phyloP scores from a whole-genome alignment of 192 early-diverging fungal species.

The Coemansia sp. region DNA sequence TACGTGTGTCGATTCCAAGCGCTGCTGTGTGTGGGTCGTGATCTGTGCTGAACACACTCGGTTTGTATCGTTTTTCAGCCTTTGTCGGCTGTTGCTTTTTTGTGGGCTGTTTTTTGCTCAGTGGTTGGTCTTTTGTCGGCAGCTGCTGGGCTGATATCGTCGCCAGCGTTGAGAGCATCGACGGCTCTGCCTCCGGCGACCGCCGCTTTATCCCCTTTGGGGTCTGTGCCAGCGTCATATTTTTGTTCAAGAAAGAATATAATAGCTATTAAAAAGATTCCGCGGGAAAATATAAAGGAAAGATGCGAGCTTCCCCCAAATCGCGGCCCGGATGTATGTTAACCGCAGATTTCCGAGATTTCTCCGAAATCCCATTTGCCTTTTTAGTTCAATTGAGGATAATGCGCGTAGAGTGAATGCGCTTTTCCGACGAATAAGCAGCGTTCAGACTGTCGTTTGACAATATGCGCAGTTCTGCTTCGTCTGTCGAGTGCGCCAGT shows the following conservation, averaged over 20 bases:
- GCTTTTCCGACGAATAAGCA: conserved; percentile 20
- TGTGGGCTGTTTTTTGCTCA: neutral
- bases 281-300: neutral
- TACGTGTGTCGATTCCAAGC: conserved; percentile 29
- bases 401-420: conserved; percentile 28
- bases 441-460: conserved; percentile 45
- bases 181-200: neutral
- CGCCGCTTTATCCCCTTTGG: conserved; percentile 10
- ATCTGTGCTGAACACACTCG: neutral
- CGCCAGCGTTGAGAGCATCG: conserved; percentile 31
- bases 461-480: conserved; percentile 26
- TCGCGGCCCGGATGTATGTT: neutral
- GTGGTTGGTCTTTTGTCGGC: conserved; percentile 1
- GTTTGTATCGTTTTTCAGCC: neutral
- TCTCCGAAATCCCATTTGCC: neutral
- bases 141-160: conserved; percentile 17
- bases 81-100: neutral
- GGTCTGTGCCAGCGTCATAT: neutral
- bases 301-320: neutral
- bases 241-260: neutral
- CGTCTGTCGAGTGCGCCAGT: conserved; percentile 22
- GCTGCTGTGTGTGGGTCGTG: neutral
- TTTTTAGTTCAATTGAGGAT: conserved; percentile 16
- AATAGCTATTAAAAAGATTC: conserved; percentile 1
- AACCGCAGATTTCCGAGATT: neutral